Percentiles rank a stretch among this genome's conserved stretches.
phyloP scores from a whole-genome alignment of 1,284 basidiomycete species.

The Cryptococcus jaspeensis region DNA sequence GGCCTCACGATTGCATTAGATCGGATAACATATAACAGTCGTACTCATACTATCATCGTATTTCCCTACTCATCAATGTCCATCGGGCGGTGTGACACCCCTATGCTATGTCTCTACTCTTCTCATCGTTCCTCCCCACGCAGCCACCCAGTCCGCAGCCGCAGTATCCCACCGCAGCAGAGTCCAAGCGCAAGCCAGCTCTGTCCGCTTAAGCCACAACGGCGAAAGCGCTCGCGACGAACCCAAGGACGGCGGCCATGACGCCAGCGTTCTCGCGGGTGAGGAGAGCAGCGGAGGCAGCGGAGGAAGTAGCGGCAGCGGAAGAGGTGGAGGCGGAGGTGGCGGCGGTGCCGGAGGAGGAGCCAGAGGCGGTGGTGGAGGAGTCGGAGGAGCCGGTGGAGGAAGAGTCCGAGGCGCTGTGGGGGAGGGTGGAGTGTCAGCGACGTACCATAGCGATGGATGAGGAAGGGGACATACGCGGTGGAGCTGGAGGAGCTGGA shows the following conservation, averaged over 20 bases:
- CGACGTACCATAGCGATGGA: background rate
- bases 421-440: background rate
- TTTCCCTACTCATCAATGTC: too few species aligned
- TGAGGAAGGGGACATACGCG: background rate
- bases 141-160: too few species aligned
- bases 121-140: too few species aligned
- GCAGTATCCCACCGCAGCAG: too few species aligned
- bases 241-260: constrained; percentile 14
- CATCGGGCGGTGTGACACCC: too few species aligned
- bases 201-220: too few species aligned
- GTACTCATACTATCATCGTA: too few species aligned
- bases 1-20: too few species aligned
- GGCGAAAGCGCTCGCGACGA: constrained; percentile 13
- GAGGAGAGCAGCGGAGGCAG: constrained; percentile 3
- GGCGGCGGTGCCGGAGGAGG: background rate
- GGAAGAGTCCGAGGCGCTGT: too few species aligned
- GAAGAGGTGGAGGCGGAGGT: constrained; percentile 6
- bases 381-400: constrained; percentile 1
- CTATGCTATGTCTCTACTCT: too few species aligned
- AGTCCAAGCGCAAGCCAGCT: too few species aligned
- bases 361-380: background rate
- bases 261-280: constrained; percentile 13
- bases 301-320: constrained; percentile 3
- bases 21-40: too few species aligned
- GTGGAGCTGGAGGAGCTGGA: background rate